These are phyloP conservation scores for Hamamelis virginiana DNA, from an alignment of 164 flowering plant genomes.

Conservation along the genomic window DNA sequence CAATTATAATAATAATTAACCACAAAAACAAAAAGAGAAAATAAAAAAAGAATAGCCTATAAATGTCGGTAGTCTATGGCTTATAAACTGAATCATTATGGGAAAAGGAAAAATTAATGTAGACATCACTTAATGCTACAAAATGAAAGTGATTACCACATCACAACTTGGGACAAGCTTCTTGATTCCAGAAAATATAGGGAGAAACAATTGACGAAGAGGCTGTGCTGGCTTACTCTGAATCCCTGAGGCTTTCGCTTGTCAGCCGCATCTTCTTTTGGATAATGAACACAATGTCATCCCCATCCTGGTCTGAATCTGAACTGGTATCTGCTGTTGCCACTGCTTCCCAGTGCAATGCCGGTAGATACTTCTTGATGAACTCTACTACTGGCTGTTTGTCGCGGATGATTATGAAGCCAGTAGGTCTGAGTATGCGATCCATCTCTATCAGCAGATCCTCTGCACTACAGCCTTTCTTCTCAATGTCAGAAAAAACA, in stretches of 20 bases:
- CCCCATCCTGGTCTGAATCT: conserved; percentile 29
- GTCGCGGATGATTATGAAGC: conserved; percentile 42
- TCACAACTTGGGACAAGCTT: conserved; percentile 13
- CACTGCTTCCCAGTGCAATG: conserved; percentile 45
- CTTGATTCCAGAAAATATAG: conserved; percentile 9
- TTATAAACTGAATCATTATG: conserved; percentile 12
- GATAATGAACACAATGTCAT: conserved; percentile 30
- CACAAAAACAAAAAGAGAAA: too few species aligned
- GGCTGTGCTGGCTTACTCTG: conserved; percentile 22
- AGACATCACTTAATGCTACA: conserved; percentile 18
- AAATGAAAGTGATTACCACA: conserved; percentile 15
- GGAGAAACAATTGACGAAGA: not conserved
- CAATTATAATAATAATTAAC: too few species aligned
- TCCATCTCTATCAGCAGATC: conserved; percentile 46
- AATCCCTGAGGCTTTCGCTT: conserved; percentile 29
- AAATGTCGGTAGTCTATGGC: conserved; percentile 7
- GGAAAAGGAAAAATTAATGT: conserved; percentile 1
- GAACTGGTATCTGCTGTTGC: conserved; percentile 26
- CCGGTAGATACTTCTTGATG: conserved; percentile 29
- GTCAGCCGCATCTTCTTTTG: conserved; percentile 48
- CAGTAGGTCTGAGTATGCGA: conserved; percentile 43
- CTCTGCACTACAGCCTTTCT: conserved; percentile 40
- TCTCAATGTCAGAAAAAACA: conserved; percentile 37
- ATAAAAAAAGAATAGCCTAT: conserved; percentile 12
- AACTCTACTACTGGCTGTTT: conserved; percentile 31